Conservation (phyloP, 768 basidiomycete genomes). For the Leccinum broughii region DNA sequence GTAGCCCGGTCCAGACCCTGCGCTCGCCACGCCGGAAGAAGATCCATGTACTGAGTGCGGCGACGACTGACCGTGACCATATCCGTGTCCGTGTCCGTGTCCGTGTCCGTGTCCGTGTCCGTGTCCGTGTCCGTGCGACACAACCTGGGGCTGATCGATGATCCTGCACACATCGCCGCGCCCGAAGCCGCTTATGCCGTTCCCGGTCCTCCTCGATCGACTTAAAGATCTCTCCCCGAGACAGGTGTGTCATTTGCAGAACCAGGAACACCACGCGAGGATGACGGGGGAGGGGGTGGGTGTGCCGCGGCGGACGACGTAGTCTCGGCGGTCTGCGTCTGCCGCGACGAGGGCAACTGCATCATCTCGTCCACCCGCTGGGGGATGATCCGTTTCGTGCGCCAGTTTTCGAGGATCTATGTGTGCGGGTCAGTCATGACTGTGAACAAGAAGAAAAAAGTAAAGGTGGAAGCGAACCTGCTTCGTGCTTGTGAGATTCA, state of each 20-base stretch:
- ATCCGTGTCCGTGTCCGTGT: slow-evolving; percentile 22
- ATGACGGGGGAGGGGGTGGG: not conserved
- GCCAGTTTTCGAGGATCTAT: slow-evolving; percentile 82
- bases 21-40: not conserved
- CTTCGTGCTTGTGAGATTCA: slow-evolving; percentile 84
- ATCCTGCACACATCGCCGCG: slow-evolving; percentile 89
- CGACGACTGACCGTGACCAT: not conserved
- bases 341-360: not conserved
- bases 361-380: slow-evolving; percentile 77
- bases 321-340: not conserved
- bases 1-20: slow-evolving; percentile 8
- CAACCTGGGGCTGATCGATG: slow-evolving; percentile 59
- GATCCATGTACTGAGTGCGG: not conserved
- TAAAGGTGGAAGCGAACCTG: slow-evolving; percentile 53
- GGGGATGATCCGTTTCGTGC: slow-evolving; percentile 79
- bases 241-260: slow-evolving; percentile 36
- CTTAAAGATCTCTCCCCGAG: slow-evolving; percentile 16
- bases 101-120: slow-evolving; percentile 18
- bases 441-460: not conserved
- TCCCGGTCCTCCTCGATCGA: slow-evolving; percentile 88
- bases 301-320: not conserved
- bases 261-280: not conserved
- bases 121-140: not conserved
- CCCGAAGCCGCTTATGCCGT: slow-evolving; percentile 88
- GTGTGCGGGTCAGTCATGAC: not conserved